These are phyloP conservation scores for Trichoderma simmonsii DNA, from an alignment of 2,329 filamentous ascomycete species.

Conservation along the genomic window DNA sequence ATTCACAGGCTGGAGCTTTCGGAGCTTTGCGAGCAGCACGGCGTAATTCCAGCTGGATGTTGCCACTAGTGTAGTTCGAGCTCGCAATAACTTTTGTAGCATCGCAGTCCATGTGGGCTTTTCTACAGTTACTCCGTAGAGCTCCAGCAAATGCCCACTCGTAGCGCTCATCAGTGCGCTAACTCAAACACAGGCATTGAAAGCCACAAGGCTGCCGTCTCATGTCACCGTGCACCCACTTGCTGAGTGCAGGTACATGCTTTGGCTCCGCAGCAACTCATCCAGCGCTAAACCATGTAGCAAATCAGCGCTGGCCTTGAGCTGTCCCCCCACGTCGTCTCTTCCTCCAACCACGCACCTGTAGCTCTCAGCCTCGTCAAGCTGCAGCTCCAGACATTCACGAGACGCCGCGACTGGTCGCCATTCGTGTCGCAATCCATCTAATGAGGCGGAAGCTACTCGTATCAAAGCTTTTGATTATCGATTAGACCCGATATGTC, in stretches of 20 bases:
- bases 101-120: neutral
- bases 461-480: neutral
- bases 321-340: neutral
- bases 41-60: neutral
- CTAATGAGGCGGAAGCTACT: neutral
- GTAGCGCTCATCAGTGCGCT: neutral
- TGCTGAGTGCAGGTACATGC: neutral
- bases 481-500: constrained; percentile 27
- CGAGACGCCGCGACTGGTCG: neutral
- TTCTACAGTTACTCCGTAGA: neutral
- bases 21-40: constrained; percentile 8
- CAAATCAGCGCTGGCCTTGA: neutral
- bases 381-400: neutral
- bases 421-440: neutral
- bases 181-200: neutral
- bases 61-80: neutral
- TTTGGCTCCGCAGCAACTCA: neutral
- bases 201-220: neutral
- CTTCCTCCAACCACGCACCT: neutral
- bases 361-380: constrained; percentile 13
- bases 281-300: neutral
- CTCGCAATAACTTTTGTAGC: neutral
- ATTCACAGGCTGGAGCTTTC: neutral
- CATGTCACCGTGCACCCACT: neutral
- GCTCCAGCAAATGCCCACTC: neutral